Percentiles rank a stretch among this genome's conserved stretches.
Conservation (phyloP, 306 rosid genomes). For the Castanea mollissima region DNA sequence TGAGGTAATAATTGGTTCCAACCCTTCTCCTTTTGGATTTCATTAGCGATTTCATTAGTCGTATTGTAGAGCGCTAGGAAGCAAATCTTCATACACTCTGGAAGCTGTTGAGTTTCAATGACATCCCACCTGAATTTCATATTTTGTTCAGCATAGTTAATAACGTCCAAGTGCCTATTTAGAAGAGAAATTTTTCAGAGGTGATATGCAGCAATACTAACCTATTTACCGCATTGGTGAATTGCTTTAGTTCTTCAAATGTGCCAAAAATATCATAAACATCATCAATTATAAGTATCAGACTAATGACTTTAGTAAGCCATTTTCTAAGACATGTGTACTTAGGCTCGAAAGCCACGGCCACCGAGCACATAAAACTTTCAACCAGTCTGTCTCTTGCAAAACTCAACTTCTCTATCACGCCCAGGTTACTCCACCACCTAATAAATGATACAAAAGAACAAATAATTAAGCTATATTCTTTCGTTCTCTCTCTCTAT, state of each 20-base stretch:
- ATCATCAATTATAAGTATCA: conserved; percentile 52
- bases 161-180: too few species aligned
- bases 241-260: conserved; percentile 45
- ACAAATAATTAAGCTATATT: too few species aligned
- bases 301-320: conserved; percentile 52
- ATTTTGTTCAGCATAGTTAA: too few species aligned
- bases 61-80: too few species aligned
- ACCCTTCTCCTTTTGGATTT: too few species aligned
- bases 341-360: conserved; percentile 41
- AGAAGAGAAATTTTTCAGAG: too few species aligned
- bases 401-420: conserved; percentile 37
- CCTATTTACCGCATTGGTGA: conserved; percentile 56
- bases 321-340: conserved; percentile 45
- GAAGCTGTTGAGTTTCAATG: too few species aligned
- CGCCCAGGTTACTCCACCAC: conserved; percentile 69
- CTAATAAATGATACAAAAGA: conserved; percentile 14
- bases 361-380: conserved; percentile 56
- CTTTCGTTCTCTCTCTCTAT: too few species aligned
- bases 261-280: conserved; percentile 58
- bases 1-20: too few species aligned
- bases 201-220: not conserved
- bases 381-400: conserved; percentile 70
- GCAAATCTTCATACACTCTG: too few species aligned
- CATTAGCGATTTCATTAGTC: too few species aligned
- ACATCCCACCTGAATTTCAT: too few species aligned